These are phyloP conservation scores for Cornus kousa DNA, from an alignment of 148 eudicot genomes.

Conservation along the genomic window DNA sequence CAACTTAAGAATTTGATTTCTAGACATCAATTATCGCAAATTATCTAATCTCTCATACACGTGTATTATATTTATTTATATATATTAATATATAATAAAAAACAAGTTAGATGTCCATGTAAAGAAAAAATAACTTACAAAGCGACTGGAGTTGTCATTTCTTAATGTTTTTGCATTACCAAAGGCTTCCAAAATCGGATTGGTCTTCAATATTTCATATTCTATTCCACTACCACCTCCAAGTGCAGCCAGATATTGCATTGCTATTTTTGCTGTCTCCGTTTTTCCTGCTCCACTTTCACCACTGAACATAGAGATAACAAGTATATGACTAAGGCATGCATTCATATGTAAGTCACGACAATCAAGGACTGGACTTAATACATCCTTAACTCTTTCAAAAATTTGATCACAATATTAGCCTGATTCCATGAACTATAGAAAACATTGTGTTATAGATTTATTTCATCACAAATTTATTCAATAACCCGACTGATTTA, in stretches of 20 bases:
- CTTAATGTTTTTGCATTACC: constrained; percentile 95
- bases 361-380: background rate
- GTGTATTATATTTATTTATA: too few relatives aligned
- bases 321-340: constrained; percentile 18
- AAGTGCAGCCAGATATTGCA: constrained; percentile 98
- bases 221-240: constrained; percentile 99
- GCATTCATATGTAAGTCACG: constrained; percentile 1
- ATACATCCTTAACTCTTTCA: background rate
- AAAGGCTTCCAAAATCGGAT: constrained; percentile 93
- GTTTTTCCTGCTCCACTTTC: constrained; percentile 99
- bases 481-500: background rate
- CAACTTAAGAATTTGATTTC: constrained; percentile 1
- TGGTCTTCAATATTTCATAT: constrained; percentile 85
- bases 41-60: background rate
- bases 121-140: constrained; percentile 57
- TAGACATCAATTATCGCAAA: background rate
- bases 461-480: background rate
- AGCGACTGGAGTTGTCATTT: constrained; percentile 96
- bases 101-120: background rate
- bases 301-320: constrained; percentile 51
- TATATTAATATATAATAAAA: background rate
- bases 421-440: background rate
- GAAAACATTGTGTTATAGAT: background rate
- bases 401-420: background rate
- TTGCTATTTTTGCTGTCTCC: constrained; percentile 98